Conservation (phyloP, 2,329 filamentous ascomycete species). For the Exophiala spinifera region DNA sequence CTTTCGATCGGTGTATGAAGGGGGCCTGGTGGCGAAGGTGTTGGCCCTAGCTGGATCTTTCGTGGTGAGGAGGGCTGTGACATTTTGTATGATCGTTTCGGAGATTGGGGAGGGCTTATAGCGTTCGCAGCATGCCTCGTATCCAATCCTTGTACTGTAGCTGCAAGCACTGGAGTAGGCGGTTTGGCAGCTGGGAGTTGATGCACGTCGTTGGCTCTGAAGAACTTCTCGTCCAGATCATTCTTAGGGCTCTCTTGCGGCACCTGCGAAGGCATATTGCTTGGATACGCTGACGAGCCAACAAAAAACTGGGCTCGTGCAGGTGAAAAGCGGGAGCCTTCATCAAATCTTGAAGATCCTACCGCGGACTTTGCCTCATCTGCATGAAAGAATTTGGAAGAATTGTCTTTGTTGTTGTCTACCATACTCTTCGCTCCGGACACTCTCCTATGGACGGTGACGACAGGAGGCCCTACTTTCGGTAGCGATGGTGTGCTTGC, state of each 20-base stretch:
- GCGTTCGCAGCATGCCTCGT: neutral
- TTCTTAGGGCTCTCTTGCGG: conserved; percentile 38
- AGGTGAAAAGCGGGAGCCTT: conserved; percentile 25
- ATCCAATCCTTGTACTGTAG: neutral
- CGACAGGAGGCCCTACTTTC: conserved; percentile 11
- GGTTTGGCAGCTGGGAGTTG: conserved; percentile 34
- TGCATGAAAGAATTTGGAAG: conserved; percentile 85
- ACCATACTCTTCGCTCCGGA: conserved; percentile 39
- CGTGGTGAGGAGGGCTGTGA: conserved; percentile 13
- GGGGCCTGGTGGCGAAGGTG: conserved; percentile 3
- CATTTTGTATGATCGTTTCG: conserved; percentile 6
- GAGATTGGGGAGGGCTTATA: conserved; percentile 16
- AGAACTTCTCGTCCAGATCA: conserved; percentile 50
- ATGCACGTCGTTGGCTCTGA: conserved; percentile 68
- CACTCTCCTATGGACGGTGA: conserved; percentile 27
- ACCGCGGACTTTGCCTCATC: conserved; percentile 64
- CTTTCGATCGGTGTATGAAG: conserved; percentile 9
- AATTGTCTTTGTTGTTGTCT: conserved; percentile 34
- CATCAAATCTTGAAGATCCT: conserved; percentile 37
- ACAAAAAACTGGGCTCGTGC: conserved; percentile 33
- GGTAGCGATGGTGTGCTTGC: conserved; percentile 15
- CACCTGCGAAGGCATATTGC: neutral
- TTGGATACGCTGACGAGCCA: conserved; percentile 11
- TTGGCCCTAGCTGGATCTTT: conserved; percentile 2
- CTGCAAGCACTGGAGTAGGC: neutral